Evolutionary conservation across 306 rosid genomes (phyloP).

Genomic region (Vigna trinervia): DNA sequence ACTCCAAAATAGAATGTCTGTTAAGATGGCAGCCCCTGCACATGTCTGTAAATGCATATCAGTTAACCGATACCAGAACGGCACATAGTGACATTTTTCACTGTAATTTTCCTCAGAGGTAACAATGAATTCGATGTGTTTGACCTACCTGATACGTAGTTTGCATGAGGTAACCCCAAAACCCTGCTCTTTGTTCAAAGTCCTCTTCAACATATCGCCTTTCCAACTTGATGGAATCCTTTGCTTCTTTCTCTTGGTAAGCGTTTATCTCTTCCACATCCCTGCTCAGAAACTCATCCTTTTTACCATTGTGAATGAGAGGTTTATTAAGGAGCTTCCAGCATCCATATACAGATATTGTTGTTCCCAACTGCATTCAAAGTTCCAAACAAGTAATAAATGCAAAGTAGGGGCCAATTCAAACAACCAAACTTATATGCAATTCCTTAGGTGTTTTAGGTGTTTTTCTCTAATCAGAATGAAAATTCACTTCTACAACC

Average conservation of each 20-base stretch:
- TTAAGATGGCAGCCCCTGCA: conserved; percentile 81
- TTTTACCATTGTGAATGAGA: conserved; percentile 36
- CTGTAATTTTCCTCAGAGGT: not conserved
- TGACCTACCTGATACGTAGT: conserved; percentile 63
- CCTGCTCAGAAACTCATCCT: conserved; percentile 43
- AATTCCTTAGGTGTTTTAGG: not conserved
- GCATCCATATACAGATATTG: conserved; percentile 79
- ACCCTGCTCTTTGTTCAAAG: conserved; percentile 59
- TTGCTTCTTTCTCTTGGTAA: conserved; percentile 37
- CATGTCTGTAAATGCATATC: conserved; percentile 60
- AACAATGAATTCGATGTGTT: conserved; percentile 1
- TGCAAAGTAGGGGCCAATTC: conserved; percentile 16
- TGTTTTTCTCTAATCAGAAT: not conserved
- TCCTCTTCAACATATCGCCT: conserved; percentile 56
- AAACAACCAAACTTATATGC: not conserved
- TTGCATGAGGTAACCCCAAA: conserved; percentile 79
- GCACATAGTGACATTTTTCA: conserved; percentile 2
- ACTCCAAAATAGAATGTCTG: conserved; percentile 86
- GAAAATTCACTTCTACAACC: not conserved
- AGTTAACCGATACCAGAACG: not conserved
- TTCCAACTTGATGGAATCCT: conserved; percentile 51
- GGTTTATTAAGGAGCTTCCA: conserved; percentile 51
- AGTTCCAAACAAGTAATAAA: conserved; percentile 30
- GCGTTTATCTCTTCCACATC: conserved; percentile 52
- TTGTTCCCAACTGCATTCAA: conserved; percentile 59